Base-by-base conservation (phyloP, 306 rosid genomes). In the Erythrophleum fordii region DNA sequence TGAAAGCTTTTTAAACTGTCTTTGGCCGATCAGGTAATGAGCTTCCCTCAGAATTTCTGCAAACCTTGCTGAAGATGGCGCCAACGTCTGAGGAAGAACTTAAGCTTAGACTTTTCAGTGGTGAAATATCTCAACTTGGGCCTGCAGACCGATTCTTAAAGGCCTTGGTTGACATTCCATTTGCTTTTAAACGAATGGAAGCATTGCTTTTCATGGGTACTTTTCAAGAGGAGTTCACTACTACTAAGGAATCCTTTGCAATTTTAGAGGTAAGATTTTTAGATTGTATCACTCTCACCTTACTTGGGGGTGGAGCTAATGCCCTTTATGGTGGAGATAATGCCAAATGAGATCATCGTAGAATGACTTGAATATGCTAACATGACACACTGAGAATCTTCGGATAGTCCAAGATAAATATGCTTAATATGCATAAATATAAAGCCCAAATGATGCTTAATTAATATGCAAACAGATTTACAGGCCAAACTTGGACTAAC, bases 141-240 rank as follows among this genome's bases (percentile, higher is more conserved):
- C 94, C 93, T 14, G 99, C 99, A 56, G 99, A 96, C 48, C 92
- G 93, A 41, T 96, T 96, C 87, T 85, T 96, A 18, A 96, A 93
- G 86, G 77, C 74, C 25, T 28, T 96, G 76, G 92, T 92, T 58
- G 93, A 88, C 59, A 88, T 96, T 77, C 99, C 99, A 20, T 93
- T 85, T 86, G 86, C 97, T 71, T 88, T 86, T 73, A 93, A 92
- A 86, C 91, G 98, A 79, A 74, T 96, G 92, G 98, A 96, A 69
- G 83, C 92, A 22, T 76, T 96, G 59, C 93, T 88, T 84, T 92
- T 86, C 85, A 96, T 92, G 93, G 82, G 89, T 81, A 83, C 89
- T 77, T 88, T 93, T 89, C 85, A 85, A 64, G 99, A 96, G 75
- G 99, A 96, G 72, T 85, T 89, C 76, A 49, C 86, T 61, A 9